Conservation (phyloP, 768 basidiomycete genomes). For the Ramaria sp. region DNA sequence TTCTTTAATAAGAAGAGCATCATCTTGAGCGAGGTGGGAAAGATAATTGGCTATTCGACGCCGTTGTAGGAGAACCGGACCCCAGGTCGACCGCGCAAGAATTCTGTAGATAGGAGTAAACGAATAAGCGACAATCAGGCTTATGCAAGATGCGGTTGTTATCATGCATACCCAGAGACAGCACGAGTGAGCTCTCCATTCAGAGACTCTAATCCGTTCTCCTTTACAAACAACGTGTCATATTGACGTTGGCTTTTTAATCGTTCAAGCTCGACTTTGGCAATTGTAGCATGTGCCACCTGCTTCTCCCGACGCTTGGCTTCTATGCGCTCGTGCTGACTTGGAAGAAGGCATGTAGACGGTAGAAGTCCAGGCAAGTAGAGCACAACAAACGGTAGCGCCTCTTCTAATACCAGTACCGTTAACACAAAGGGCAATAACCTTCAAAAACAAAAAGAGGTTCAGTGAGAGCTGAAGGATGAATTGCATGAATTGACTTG, state of each 20-base stretch:
- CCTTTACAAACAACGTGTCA: not conserved
- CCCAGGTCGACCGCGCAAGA: constrained; percentile 29
- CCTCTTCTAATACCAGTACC: constrained; percentile 65
- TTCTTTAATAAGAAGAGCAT: constrained; percentile 47
- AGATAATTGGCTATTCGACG: constrained; percentile 30
- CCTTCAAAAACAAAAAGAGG: constrained; percentile 27
- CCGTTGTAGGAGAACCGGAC: constrained; percentile 22
- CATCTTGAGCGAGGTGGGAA: constrained; percentile 42
- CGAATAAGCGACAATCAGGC: not conserved
- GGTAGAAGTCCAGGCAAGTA: constrained; percentile 80
- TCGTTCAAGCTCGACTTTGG: constrained; percentile 14
- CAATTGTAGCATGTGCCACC: constrained; percentile 25
- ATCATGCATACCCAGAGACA: constrained; percentile 42
- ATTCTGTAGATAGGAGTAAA: constrained; percentile 21
- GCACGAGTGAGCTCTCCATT: constrained; percentile 27
- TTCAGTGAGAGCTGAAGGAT: not conserved
- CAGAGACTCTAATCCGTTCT: constrained; percentile 20
- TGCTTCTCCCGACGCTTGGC: constrained; percentile 26
- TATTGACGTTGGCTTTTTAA: constrained; percentile 7
- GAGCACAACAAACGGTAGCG: constrained; percentile 74
- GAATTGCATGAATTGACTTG: constrained; percentile 17
- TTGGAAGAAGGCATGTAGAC: constrained; percentile 77
- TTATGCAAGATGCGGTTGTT: not conserved
- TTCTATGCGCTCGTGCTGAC: constrained; percentile 60
- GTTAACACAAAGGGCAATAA: constrained; percentile 72